Conservation (phyloP, 2,329 filamentous ascomycete species). For the Microdochium nivale region DNA sequence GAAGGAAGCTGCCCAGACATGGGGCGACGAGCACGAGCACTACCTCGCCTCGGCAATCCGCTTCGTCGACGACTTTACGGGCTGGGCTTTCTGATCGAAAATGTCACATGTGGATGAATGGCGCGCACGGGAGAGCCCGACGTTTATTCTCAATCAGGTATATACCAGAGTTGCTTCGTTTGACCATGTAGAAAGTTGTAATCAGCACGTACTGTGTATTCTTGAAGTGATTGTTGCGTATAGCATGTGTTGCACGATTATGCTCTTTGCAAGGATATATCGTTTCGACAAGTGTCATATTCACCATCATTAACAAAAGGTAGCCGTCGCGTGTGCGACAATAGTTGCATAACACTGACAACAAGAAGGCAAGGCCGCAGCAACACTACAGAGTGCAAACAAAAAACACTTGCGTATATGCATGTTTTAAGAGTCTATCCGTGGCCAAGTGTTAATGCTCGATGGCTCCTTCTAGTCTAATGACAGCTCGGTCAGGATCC, state of each 20-base stretch:
- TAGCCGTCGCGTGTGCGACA: background rate
- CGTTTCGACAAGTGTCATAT: too few relatives aligned
- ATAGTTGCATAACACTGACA: background rate
- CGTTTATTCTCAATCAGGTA: too few relatives aligned
- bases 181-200: too few relatives aligned
- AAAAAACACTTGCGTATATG: background rate
- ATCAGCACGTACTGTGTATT: too few relatives aligned
- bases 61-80: constrained; percentile 65
- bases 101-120: too few relatives aligned
- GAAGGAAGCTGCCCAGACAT: constrained; percentile 64
- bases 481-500: background rate
- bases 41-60: constrained; percentile 62
- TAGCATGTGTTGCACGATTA: too few relatives aligned
- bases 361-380: background rate
- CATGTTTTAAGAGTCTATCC: background rate
- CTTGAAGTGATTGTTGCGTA: too few relatives aligned
- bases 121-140: too few relatives aligned
- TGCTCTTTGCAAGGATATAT: too few relatives aligned
- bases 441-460: constrained; percentile 10
- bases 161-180: too few relatives aligned
- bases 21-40: constrained; percentile 59
- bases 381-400: background rate
- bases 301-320: background rate
- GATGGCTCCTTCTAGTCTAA: background rate
- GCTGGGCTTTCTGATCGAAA: constrained; percentile 43